These are phyloP conservation scores for Xerocomellus dryophilus DNA, from an alignment of 768 basidiomycete genomes.

Conservation along the genomic window DNA sequence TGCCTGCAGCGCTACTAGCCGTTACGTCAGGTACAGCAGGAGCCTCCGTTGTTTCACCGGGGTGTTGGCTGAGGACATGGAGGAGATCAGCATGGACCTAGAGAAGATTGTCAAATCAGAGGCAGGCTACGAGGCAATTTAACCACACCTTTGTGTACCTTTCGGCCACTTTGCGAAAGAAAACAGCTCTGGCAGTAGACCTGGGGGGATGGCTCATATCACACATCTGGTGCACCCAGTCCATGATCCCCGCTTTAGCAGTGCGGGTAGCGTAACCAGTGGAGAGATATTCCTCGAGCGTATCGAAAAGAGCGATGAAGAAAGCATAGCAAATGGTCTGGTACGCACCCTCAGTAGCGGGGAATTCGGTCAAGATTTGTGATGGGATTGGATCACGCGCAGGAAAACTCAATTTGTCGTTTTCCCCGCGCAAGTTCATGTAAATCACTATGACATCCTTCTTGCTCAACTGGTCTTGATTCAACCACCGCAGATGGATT, in stretches of 20 bases:
- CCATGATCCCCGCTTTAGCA: background rate
- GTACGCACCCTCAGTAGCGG: background rate
- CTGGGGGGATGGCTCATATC: background rate
- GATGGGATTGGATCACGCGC: slow-evolving; percentile 13
- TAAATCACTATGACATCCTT: slow-evolving; percentile 18
- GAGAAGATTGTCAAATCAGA: background rate
- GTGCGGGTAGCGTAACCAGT: background rate
- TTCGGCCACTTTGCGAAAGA: background rate
- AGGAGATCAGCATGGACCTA: background rate
- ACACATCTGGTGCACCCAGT: slow-evolving; percentile 6
- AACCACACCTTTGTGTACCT: background rate
- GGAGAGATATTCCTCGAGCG: background rate
- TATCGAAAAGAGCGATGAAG: slow-evolving; percentile 14
- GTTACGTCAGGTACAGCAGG: background rate
- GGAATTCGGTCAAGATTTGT: slow-evolving; percentile 8
- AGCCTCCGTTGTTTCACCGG: background rate
- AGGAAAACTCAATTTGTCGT: slow-evolving; percentile 11
- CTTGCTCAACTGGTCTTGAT: slow-evolving; percentile 1
- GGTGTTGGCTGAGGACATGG: background rate
- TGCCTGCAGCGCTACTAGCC: no score
- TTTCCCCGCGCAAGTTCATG: slow-evolving; percentile 9
- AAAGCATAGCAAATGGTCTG: slow-evolving; percentile 6
- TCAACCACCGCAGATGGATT: background rate
- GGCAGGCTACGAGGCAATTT: no score
- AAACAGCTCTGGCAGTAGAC: background rate